Percentiles rank a stretch among this genome's conserved stretches.
phyloP scores from a whole-genome alignment of 257 asterid genomes.

The Capsicum baccatum region DNA sequence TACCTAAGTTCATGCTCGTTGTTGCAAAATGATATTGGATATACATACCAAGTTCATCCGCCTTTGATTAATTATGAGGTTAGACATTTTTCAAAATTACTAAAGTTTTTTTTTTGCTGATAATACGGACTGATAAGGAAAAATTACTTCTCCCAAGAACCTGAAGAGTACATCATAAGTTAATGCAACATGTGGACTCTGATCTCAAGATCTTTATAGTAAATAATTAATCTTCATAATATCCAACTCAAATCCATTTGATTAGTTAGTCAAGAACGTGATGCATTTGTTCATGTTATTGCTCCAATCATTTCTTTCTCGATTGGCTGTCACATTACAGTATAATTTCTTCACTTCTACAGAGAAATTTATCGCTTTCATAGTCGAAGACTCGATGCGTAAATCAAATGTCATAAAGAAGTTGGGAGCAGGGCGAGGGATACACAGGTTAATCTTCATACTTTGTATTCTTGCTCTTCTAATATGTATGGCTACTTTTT shows the following conservation, averaged over 20 bases:
- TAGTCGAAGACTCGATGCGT: constrained; percentile 31
- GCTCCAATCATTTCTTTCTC: constrained; percentile 12
- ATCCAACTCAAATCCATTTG: not conserved
- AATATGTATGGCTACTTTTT: constrained; percentile 45
- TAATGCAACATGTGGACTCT: constrained; percentile 29
- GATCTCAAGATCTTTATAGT: constrained; percentile 29
- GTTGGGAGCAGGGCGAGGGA: constrained; percentile 44
- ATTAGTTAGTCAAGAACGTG: not conserved
- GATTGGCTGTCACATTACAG: not conserved
- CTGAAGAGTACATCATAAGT: constrained; percentile 27
- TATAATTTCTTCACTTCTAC: not conserved
- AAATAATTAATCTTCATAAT: not conserved
- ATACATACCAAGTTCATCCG: not conserved
- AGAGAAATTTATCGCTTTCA: not conserved
- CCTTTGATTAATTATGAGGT: not conserved
- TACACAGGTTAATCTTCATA: constrained; percentile 40
- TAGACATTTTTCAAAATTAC: not conserved
- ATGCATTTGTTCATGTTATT: not conserved
- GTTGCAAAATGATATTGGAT: not conserved
- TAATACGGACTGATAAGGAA: not conserved
- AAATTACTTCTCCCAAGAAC: not conserved
- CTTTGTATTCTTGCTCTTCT: constrained; percentile 39
- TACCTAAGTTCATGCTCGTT: not conserved
- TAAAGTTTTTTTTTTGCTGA: not conserved
- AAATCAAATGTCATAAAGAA: constrained; percentile 36